phyloP scores from a whole-genome alignment of 352 stramenopile genomes.

The Phytophthora boehmeriae region DNA sequence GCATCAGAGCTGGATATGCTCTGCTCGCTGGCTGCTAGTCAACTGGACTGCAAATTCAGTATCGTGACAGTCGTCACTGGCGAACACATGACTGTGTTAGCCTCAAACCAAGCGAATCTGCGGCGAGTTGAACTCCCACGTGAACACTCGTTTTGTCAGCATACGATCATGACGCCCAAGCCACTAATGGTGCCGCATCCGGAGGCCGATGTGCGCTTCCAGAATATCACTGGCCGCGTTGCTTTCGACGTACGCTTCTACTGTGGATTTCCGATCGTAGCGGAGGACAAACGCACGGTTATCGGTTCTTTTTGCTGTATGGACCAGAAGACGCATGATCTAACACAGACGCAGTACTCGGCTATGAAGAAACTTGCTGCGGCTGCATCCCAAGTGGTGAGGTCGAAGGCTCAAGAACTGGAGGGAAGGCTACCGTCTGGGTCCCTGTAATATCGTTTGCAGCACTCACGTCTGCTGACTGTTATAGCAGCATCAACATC shows the following conservation, averaged over 20 bases:
- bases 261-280: conserved; percentile 66
- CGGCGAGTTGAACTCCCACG: conserved; percentile 39
- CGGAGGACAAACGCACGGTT: conserved; percentile 42
- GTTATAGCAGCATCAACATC: not conserved
- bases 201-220: conserved; percentile 67
- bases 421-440: not conserved
- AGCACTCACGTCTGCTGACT: not conserved
- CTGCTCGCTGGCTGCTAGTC: conserved; percentile 47
- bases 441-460: not conserved
- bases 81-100: conserved; percentile 49
- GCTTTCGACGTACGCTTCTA: conserved; percentile 59
- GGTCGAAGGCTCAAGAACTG: conserved; percentile 6
- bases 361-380: conserved; percentile 50
- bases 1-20: conserved; percentile 66
- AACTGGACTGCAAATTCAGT: conserved; percentile 60
- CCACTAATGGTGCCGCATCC: conserved; percentile 60
- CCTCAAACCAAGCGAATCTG: conserved; percentile 32
- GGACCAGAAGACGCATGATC: conserved; percentile 44
- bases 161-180: conserved; percentile 65
- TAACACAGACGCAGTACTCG: conserved; percentile 63
- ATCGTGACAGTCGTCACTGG: conserved; percentile 61
- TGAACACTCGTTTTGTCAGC: conserved; percentile 64
- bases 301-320: conserved; percentile 71
- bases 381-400: conserved; percentile 52
- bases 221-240: conserved; percentile 39